Percentiles rank a stretch among this genome's conserved stretches.
These are phyloP conservation scores for Colletotrichum siamense DNA, from an alignment of 2,329 filamentous ascomycete genomes.

Conservation along the genomic window DNA sequence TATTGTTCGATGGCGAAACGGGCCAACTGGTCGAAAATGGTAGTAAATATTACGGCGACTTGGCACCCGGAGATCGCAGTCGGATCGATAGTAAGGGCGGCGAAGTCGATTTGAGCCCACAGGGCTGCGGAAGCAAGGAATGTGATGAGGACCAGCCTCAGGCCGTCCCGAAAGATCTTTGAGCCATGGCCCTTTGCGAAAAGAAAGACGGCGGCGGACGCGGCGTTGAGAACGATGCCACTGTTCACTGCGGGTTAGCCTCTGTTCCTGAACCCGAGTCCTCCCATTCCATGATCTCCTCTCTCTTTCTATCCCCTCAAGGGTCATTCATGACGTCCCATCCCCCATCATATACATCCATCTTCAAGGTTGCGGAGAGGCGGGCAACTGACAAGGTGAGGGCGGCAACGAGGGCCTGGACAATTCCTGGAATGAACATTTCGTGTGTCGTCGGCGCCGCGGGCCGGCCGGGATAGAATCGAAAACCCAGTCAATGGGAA, in stretches of 20 bases:
- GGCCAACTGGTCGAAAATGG: slow-evolving; percentile 62
- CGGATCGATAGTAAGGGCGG: slow-evolving; percentile 52
- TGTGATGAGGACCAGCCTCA: slow-evolving; percentile 68
- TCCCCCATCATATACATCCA: neutral
- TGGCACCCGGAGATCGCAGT: slow-evolving; percentile 53
- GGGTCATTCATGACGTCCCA: neutral
- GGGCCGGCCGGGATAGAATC: slow-evolving; percentile 33
- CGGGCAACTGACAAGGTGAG: slow-evolving; percentile 57
- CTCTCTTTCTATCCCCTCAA: neutral
- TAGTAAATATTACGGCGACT: slow-evolving; percentile 55
- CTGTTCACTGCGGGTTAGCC: slow-evolving; percentile 37
- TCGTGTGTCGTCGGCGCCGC: slow-evolving; percentile 28
- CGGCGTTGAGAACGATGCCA: slow-evolving; percentile 60
- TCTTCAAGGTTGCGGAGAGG: neutral
- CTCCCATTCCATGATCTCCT: neutral
- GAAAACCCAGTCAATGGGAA: slow-evolving; percentile 55
- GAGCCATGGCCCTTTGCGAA: slow-evolving; percentile 52
- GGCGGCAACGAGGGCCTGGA: slow-evolving; percentile 56
- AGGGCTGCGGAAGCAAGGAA: slow-evolving; percentile 57
- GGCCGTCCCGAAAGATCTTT: slow-evolving; percentile 58
- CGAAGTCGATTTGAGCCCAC: slow-evolving; percentile 60
- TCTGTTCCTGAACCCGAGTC: slow-evolving; percentile 14
- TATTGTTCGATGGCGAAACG: slow-evolving; percentile 60
- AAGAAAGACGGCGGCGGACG: slow-evolving; percentile 51
- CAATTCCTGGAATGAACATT: slow-evolving; percentile 52